phyloP scores from a whole-genome alignment of 345 rosid species.

The Hypericum perforatum region DNA sequence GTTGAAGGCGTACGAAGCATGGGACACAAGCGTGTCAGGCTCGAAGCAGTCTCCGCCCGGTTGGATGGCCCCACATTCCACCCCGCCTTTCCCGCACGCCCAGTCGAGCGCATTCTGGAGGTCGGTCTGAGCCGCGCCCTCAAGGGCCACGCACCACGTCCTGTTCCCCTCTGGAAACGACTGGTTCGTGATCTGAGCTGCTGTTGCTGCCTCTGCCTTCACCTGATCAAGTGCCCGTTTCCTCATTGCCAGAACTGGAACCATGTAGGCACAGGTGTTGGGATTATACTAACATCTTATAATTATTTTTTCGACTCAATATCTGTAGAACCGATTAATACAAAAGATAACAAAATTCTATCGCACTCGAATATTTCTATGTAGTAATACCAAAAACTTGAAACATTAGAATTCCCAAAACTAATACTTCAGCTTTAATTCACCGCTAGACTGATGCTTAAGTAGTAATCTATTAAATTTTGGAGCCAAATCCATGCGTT shows the following conservation, averaged over 20 bases:
- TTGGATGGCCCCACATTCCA: constrained; percentile 19
- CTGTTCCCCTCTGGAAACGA: constrained; percentile 87
- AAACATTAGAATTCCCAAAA: too few relatives aligned
- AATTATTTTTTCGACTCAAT: too few relatives aligned
- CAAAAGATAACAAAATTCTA: too few relatives aligned
- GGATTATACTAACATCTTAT: too few relatives aligned
- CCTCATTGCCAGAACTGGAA: constrained; percentile 11
- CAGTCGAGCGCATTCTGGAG: constrained; percentile 85
- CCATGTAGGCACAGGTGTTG: background rate
- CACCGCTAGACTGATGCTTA: too few relatives aligned
- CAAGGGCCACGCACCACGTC: constrained; percentile 77
- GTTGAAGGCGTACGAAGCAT: constrained; percentile 26
- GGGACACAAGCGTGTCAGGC: constrained; percentile 19
- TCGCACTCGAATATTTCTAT: too few relatives aligned
- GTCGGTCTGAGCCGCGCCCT: constrained; percentile 60
- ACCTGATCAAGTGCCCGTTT: constrained; percentile 16
- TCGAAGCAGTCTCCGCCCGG: constrained; percentile 15
- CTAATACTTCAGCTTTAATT: too few relatives aligned
- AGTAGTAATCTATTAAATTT: too few relatives aligned
- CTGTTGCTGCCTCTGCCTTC: constrained; percentile 35
- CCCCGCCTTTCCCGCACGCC: constrained; percentile 88
- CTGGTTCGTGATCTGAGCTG: constrained; percentile 18
- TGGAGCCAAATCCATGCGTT: too few relatives aligned
- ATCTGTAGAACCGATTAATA: too few relatives aligned
- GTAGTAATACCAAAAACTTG: too few relatives aligned